These are phyloP conservation scores for Pyronema omphalodes DNA, from an alignment of 495 filamentous ascomycete genomes.

Conservation along the genomic window DNA sequence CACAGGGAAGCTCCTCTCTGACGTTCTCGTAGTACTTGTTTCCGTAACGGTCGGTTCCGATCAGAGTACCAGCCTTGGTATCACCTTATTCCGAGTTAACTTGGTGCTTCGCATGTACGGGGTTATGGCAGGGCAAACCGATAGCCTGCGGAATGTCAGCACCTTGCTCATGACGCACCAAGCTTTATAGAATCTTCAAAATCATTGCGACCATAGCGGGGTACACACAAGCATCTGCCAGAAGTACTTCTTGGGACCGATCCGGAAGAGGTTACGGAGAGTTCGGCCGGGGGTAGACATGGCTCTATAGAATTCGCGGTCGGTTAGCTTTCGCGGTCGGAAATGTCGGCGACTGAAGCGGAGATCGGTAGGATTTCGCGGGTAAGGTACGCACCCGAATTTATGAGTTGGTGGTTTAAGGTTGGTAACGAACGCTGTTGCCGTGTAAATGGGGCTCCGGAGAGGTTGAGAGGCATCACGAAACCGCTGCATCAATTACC, in stretches of 20 bases:
- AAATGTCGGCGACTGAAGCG: not conserved
- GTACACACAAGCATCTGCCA: slow-evolving; percentile 78
- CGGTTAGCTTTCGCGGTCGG: not conserved
- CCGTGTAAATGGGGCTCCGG: too few relatives aligned
- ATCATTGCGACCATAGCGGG: slow-evolving; percentile 1
- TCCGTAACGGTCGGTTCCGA: slow-evolving; percentile 74
- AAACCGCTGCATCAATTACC: too few relatives aligned
- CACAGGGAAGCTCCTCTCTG: slow-evolving; percentile 80
- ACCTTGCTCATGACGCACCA: not conserved
- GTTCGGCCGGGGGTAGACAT: slow-evolving; percentile 92
- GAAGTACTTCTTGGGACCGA: slow-evolving; percentile 78
- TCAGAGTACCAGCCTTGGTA: slow-evolving; percentile 80
- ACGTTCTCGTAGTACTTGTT: slow-evolving; percentile 97
- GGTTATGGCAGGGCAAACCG: slow-evolving; percentile 4
- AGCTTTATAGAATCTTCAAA: not conserved
- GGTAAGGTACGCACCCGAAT: too few relatives aligned
- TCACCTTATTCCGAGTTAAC: slow-evolving; percentile 41
- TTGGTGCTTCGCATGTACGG: not conserved
- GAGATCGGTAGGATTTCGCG: not conserved
- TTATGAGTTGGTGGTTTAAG: too few relatives aligned
- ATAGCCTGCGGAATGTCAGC: slow-evolving; percentile 15
- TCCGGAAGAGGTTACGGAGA: slow-evolving; percentile 62
- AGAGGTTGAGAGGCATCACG: too few relatives aligned
- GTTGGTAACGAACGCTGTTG: too few relatives aligned
- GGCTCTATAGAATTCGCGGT: slow-evolving; percentile 6